A percentile compares a stretch with the other conserved stretches of the same genome.
These are phyloP conservation scores for Tetratostichococcus sp. DNA, from an alignment of 139 green algal genomes.

Conservation along the genomic window DNA sequence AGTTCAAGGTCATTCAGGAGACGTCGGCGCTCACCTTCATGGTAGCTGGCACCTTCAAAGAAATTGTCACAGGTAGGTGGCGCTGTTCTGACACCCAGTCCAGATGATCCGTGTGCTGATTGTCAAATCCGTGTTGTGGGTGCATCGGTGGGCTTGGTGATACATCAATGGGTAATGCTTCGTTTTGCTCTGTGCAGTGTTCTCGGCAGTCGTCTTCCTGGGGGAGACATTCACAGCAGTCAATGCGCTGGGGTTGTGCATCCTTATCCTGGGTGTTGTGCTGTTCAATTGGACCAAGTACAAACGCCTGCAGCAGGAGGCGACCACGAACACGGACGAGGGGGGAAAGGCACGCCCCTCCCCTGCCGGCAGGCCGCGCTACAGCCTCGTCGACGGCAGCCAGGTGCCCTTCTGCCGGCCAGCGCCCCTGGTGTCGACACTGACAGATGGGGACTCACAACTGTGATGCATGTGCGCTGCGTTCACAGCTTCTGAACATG, in stretches of 20 bases:
- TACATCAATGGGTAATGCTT: neutral
- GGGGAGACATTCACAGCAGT: constrained; percentile 68
- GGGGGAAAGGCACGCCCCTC: neutral
- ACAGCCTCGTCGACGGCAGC: neutral
- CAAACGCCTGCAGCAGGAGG: constrained; percentile 28
- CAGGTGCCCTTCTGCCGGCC: too few relatives aligned
- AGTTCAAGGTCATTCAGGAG: constrained; percentile 77
- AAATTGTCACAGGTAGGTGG: constrained; percentile 63
- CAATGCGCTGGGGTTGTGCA: constrained; percentile 72
- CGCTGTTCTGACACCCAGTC: neutral
- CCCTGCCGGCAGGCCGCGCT: neutral
- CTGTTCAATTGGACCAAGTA: constrained; percentile 85
- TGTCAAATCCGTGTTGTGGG: too few relatives aligned
- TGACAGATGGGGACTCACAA: too few relatives aligned
- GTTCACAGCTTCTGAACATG: too few relatives aligned
- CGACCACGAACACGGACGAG: neutral
- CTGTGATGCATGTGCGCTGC: too few relatives aligned
- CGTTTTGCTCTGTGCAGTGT: constrained; percentile 35
- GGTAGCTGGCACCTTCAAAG: constrained; percentile 88
- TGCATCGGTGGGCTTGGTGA: too few relatives aligned
- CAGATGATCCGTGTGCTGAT: too few relatives aligned
- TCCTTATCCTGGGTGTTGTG: constrained; percentile 79
- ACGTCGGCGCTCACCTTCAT: constrained; percentile 92
- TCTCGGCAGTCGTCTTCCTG: constrained; percentile 66
- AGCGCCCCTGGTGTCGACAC: too few relatives aligned